Percentiles rank a stretch among this genome's conserved stretches.
Conservation (phyloP, 2,329 filamentous ascomycete genomes). For the Phialemonium atrogriseum region DNA sequence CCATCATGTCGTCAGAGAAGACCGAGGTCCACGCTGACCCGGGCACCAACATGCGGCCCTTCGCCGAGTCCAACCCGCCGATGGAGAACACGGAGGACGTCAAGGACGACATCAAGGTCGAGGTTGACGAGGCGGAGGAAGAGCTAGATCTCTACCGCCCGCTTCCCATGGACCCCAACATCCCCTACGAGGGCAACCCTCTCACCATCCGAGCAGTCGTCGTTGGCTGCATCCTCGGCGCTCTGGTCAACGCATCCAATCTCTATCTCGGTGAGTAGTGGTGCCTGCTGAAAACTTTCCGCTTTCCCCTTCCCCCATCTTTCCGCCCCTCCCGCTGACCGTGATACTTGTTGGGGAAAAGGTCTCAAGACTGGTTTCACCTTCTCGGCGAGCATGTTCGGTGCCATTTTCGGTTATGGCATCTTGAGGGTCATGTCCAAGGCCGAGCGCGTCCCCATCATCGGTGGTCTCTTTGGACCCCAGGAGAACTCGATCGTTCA, state of each 20-base stretch:
- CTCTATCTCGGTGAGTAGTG: constrained; percentile 44
- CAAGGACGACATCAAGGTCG: constrained; percentile 17
- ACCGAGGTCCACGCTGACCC: constrained; percentile 8
- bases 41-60: constrained; percentile 12
- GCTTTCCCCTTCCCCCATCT: neutral
- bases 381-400: constrained; percentile 35
- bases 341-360: constrained; percentile 11
- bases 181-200: constrained; percentile 28
- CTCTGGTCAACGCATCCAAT: constrained; percentile 48
- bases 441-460: constrained; percentile 35
- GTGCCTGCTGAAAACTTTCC: constrained; percentile 1
- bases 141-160: constrained; percentile 31
- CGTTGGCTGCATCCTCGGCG: constrained; percentile 42
- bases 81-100: constrained; percentile 11
- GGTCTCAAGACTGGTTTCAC: constrained; percentile 38
- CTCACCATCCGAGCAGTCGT: constrained; percentile 44
- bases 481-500: constrained; percentile 51
- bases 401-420: constrained; percentile 47
- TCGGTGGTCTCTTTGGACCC: constrained; percentile 46
- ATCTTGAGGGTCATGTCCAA: constrained; percentile 41
- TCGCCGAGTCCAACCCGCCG: constrained; percentile 15
- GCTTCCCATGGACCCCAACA: constrained; percentile 24
- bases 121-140: constrained; percentile 18
- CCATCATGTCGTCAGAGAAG: no score
- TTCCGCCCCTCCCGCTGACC: neutral